These are phyloP conservation scores for Neonectria punicea DNA, from an alignment of 2,329 filamentous ascomycete species.

Conservation along the genomic window DNA sequence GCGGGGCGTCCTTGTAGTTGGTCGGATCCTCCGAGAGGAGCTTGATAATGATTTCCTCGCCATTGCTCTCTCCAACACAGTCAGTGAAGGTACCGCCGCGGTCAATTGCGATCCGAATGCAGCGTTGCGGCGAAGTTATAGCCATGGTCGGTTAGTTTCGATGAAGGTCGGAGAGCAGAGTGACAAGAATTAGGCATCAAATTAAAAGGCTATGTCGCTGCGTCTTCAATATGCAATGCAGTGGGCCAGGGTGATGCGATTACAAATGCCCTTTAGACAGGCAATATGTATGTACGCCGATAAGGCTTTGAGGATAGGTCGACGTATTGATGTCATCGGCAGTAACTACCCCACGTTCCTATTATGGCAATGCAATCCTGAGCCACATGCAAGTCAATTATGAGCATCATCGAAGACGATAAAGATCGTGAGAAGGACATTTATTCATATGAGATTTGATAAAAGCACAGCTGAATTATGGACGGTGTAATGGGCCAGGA, in stretches of 20 bases:
- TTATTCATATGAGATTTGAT: too few species aligned
- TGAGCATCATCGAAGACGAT: background rate
- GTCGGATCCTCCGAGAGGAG: slow-evolving; percentile 88
- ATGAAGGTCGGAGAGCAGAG: slow-evolving; percentile 6
- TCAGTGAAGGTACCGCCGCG: slow-evolving; percentile 94
- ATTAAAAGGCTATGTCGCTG: background rate
- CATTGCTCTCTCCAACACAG: slow-evolving; percentile 83
- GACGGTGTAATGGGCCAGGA: background rate
- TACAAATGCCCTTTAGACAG: slow-evolving; percentile 19
- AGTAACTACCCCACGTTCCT: slow-evolving; percentile 21
- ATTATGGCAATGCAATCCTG: slow-evolving; percentile 10
- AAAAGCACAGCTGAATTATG: too few species aligned
- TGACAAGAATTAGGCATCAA: background rate
- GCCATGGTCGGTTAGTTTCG: slow-evolving; percentile 46
- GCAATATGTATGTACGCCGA: slow-evolving; percentile 12
- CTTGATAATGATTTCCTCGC: slow-evolving; percentile 87
- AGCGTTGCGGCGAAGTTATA: slow-evolving; percentile 55
- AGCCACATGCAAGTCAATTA: background rate
- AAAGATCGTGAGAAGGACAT: background rate
- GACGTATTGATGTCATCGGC: slow-evolving; percentile 22
- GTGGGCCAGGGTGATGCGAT: slow-evolving; percentile 17
- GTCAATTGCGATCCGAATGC: slow-evolving; percentile 80
- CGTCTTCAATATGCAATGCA: slow-evolving; percentile 5
- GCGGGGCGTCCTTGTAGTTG: slow-evolving; percentile 90
- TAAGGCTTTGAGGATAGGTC: slow-evolving; percentile 3